phyloP scores from a whole-genome alignment of 2,329 filamentous ascomycete species.

The Fusarium sororula region DNA sequence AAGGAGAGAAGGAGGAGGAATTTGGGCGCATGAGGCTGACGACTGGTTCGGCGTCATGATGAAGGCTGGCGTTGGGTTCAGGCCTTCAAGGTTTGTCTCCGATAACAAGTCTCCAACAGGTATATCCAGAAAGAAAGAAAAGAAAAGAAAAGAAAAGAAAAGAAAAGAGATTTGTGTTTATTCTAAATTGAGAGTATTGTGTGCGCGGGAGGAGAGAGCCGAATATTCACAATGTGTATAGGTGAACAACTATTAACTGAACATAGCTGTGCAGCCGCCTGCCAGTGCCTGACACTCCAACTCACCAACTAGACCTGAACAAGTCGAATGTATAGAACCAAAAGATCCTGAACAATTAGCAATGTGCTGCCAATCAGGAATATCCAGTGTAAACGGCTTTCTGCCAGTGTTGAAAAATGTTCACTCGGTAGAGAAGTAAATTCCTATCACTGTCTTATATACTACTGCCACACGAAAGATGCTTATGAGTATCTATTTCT shows the following conservation, averaged over 20 bases:
- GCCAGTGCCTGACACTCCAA: constrained; percentile 6
- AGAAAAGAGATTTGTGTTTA: neutral
- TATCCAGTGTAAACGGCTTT: neutral
- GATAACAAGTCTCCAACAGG: neutral
- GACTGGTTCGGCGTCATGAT: constrained; percentile 16
- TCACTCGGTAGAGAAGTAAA: neutral
- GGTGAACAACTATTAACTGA: neutral
- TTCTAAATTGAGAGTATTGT: neutral
- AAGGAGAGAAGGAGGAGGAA: constrained; percentile 30
- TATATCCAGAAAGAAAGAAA: neutral
- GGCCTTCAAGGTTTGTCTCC: neutral
- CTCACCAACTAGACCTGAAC: neutral
- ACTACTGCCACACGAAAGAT: no score
- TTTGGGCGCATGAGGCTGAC: neutral
- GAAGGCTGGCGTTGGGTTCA: neutral
- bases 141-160: no score
- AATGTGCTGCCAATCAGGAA: neutral
- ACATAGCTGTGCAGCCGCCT: neutral
- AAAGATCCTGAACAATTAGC: neutral
- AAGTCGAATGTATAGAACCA: neutral
- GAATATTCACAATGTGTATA: neutral
- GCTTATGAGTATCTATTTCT: neutral
- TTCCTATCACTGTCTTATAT: neutral
- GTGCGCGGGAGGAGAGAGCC: neutral
- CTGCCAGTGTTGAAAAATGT: neutral